phyloP scores from a whole-genome alignment of 2,329 filamentous ascomycete genomes.

The Alternaria infectoria region DNA sequence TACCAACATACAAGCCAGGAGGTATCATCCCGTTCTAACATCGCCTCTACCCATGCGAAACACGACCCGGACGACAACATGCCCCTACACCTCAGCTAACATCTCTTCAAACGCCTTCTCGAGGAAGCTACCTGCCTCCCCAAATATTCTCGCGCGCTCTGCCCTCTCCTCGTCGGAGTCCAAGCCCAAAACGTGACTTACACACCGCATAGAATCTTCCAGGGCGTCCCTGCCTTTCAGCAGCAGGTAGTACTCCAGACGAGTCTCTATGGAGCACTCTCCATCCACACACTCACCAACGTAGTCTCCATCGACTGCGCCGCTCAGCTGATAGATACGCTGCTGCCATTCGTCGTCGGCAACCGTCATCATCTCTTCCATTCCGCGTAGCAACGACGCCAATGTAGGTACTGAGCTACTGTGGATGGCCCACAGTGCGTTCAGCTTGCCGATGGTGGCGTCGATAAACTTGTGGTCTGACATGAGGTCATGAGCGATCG shows the following conservation, averaged over 20 bases:
- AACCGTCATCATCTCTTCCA: conserved; percentile 21
- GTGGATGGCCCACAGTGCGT: conserved; percentile 16
- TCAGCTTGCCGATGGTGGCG: conserved; percentile 14
- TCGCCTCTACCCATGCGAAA: not conserved
- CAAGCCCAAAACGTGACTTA: conserved; percentile 15
- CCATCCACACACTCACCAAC: conserved; percentile 14
- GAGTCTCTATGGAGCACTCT: conserved; percentile 17
- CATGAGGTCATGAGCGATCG: conserved; percentile 18
- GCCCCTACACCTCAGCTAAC: not conserved
- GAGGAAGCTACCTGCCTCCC: conserved; percentile 21
- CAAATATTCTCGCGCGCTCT: conserved; percentile 15
- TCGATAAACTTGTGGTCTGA: not conserved
- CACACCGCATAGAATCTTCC: conserved; percentile 18
- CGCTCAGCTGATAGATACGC: conserved; percentile 13
- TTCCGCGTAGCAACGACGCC: conserved; percentile 16
- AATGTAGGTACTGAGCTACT: not conserved
- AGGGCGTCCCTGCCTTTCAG: conserved; percentile 15
- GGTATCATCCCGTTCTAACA: not conserved
- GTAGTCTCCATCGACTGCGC: not conserved
- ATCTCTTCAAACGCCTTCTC: conserved; percentile 8
- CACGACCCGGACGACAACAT: not conserved
- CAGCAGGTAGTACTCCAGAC: conserved; percentile 27
- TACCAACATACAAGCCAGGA: not conserved
- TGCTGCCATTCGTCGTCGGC: conserved; percentile 16
- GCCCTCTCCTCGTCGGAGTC: conserved; percentile 12